Base-by-base conservation (phyloP, 2,329 filamentous ascomycete species). In the Microdochium paspali region DNA sequence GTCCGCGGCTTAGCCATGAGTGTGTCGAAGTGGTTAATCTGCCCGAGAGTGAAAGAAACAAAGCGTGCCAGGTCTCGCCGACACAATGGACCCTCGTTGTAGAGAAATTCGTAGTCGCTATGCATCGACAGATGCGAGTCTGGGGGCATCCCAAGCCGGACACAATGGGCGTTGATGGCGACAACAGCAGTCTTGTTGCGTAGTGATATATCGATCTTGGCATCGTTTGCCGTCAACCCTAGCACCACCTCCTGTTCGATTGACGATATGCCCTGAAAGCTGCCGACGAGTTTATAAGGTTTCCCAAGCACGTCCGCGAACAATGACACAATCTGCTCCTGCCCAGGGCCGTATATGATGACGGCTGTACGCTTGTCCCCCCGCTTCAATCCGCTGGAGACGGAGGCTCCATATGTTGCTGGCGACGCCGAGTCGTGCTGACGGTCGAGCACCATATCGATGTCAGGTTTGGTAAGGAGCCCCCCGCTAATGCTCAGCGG, bases 91-190 rank as follows among this genome's bases (percentile, higher is more conserved):
- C 76, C 73, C 52, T 82, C 77, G 3, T 85, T 87, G 67, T 93
- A 94, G 20, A 94, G 73, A 56, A 91, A 93, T 62, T 94, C 88
- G 66, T 91, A 93, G 66, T 93, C 86, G 67, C 85, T 90, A 49
- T 76, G 66, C 24, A 78, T 70, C 15, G 83, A 88, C 23, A 90
- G 73, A 43, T 72, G 63, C 32, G 76, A 62, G 54, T 87, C 80
- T n/a, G 83, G 80, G 18, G 81, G 80, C 69, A 84, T 85, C 25
- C 80, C 81, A 47, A 81, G 72, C 56, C 83, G 80, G 52, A 89
- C 80, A 60, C 84, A 87, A 62, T 91, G 85, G 23, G 85, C 82
- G 61, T 90, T 85, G 61, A 93, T 84, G 48, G 83, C 69, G 44
- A 89, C 76, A 42, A 87, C 70, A 28, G 81, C 71, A 13, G 71